Percentiles rank a stretch among this genome's conserved stretches.
These are phyloP conservation scores for Bruguiera sexangula DNA, from an alignment of 345 rosid genomes.

Conservation along the genomic window DNA sequence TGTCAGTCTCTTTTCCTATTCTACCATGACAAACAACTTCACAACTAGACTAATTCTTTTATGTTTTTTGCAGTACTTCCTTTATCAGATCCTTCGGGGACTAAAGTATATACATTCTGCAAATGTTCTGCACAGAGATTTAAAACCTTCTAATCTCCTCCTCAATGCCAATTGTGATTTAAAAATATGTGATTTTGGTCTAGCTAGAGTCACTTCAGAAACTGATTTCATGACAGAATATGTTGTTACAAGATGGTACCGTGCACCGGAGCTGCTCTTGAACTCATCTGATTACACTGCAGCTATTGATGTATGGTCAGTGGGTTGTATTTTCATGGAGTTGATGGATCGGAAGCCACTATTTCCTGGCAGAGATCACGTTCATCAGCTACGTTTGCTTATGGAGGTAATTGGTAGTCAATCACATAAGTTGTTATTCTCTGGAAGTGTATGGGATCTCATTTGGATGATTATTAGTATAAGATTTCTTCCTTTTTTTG, in stretches of 20 bases:
- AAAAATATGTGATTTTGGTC: constrained; percentile 93
- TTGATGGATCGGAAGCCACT: constrained; percentile 71
- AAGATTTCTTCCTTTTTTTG: no score
- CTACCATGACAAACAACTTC: background rate
- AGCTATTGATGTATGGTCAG: constrained; percentile 99
- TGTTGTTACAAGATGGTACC: constrained; percentile 98
- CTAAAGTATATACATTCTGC: constrained; percentile 91
- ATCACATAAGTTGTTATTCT: no score
- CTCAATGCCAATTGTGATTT: constrained; percentile 66
- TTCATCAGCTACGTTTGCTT: constrained; percentile 78
- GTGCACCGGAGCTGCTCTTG: constrained; percentile 86
- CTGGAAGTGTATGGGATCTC: no score
- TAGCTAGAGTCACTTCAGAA: constrained; percentile 85
- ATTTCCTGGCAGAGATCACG: constrained; percentile 87
- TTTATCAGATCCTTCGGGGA: constrained; percentile 94
- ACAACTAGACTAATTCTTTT: constrained; percentile 9
- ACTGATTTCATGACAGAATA: constrained; percentile 87
- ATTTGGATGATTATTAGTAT: background rate
- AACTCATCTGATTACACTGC: constrained; percentile 75
- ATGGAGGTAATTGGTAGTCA: constrained; percentile 54
- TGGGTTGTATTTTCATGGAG: constrained; percentile 92
- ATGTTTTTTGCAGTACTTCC: constrained; percentile 67
- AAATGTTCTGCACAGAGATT: constrained; percentile 89
- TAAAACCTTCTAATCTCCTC: constrained; percentile 90
- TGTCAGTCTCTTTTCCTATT: background rate